A percentile compares a stretch with the other conserved stretches of the same genome.
Conservation (phyloP, 2,329 filamentous ascomycete genomes). For the Colletotrichum caudatum region DNA sequence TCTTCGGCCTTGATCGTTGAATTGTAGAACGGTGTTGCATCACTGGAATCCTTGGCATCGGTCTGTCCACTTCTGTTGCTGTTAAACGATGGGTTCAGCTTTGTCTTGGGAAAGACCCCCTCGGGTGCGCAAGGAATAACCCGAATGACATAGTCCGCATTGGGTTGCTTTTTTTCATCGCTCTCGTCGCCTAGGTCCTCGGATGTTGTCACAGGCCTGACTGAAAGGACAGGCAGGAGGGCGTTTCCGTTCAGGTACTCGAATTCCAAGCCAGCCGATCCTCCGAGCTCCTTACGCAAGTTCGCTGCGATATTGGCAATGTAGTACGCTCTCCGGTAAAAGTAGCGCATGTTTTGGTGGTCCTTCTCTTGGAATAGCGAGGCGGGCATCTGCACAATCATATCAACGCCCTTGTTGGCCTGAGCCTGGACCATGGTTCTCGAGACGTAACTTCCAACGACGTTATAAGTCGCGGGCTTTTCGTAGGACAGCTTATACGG, state of each 20-base stretch:
- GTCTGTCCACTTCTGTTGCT: constrained; percentile 71
- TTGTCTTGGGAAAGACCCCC: constrained; percentile 76
- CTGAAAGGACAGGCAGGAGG: constrained; percentile 76
- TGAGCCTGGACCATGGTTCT: constrained; percentile 78
- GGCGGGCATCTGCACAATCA: constrained; percentile 87
- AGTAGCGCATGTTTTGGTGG: constrained; percentile 91
- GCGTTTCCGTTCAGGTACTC: constrained; percentile 78
- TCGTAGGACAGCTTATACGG: constrained; percentile 86
- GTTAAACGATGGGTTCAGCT: constrained; percentile 77
- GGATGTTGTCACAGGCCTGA: constrained; percentile 53
- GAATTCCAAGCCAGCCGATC: constrained; percentile 70
- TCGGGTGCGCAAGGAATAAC: constrained; percentile 82
- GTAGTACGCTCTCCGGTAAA: constrained; percentile 94
- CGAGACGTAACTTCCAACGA: constrained; percentile 87
- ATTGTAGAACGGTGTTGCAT: constrained; percentile 88
- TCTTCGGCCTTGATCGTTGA: constrained; percentile 83
- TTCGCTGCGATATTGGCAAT: constrained; percentile 82
- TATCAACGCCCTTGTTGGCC: constrained; percentile 73
- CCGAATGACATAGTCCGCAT: constrained; percentile 70
- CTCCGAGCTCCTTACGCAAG: constrained; percentile 69
- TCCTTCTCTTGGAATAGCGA: constrained; percentile 92
- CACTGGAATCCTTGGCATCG: constrained; percentile 54
- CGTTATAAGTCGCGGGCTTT: constrained; percentile 82
- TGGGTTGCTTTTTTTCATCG: constrained; percentile 42
- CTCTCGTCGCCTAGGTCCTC: constrained; percentile 42